phyloP scores from a whole-genome alignment of 208 protist genomes.

The Trypanosoma vivax region DNA sequence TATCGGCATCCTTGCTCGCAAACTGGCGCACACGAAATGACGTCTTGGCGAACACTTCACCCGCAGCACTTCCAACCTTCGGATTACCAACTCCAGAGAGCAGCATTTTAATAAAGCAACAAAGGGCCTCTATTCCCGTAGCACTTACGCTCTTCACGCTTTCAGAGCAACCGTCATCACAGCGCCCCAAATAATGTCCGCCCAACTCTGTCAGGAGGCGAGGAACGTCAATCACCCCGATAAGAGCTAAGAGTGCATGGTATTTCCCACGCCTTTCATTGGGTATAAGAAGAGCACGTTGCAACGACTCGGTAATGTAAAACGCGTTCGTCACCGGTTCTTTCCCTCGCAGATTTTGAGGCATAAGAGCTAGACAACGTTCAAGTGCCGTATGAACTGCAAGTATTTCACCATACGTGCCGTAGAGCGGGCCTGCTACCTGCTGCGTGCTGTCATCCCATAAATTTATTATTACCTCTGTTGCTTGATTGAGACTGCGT shows the following conservation, averaged over 20 bases:
- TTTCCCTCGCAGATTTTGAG: background rate
- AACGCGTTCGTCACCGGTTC: constrained; percentile 1
- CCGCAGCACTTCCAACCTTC: constrained; percentile 75
- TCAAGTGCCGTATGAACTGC: constrained; percentile 16
- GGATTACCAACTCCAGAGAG: constrained; percentile 62
- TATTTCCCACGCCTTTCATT: constrained; percentile 82
- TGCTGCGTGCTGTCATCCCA: constrained; percentile 88
- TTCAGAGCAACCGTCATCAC: background rate
- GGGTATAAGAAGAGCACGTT: constrained; percentile 41
- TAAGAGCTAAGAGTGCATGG: constrained; percentile 69
- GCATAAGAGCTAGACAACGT: constrained; percentile 5
- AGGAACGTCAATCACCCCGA: constrained; percentile 35
- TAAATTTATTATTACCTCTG: constrained; percentile 74
- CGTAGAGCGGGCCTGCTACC: constrained; percentile 76
- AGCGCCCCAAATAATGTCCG: constrained; percentile 10
- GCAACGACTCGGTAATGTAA: constrained; percentile 26
- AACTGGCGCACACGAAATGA: constrained; percentile 15
- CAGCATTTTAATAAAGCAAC: constrained; percentile 41
- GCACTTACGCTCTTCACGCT: background rate
- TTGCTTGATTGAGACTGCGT: constrained; percentile 32
- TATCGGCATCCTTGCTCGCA: background rate
- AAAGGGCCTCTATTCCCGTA: constrained; percentile 19
- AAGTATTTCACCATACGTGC: constrained; percentile 62
- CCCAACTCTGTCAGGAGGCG: constrained; percentile 40
- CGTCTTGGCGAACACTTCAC: constrained; percentile 66